Evolutionary conservation across 345 rosid species (phyloP).

Genomic region (Brassica juncea): DNA sequence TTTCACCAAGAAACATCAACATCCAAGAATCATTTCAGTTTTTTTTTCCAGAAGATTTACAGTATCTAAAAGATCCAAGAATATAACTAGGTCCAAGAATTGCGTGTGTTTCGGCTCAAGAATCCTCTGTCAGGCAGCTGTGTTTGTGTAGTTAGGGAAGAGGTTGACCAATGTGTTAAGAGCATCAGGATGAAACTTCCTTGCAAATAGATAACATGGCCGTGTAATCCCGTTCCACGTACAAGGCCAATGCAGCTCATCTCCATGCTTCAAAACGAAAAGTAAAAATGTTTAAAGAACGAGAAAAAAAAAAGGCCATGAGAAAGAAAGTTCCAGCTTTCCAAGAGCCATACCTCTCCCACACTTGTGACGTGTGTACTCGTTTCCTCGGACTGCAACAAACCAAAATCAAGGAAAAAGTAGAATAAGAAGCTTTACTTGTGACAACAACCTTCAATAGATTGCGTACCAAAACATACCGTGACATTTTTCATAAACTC

Average conservation of each 20-base stretch:
- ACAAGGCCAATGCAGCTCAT: slow-evolving; percentile 64
- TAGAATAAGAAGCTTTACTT: background rate
- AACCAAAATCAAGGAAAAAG: background rate
- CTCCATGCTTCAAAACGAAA: slow-evolving; percentile 49
- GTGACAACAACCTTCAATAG: background rate
- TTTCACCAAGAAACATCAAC: slow-evolving; percentile 22
- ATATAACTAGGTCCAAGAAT: slow-evolving; percentile 25
- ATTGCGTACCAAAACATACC: slow-evolving; percentile 41
- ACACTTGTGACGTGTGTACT: slow-evolving; percentile 82
- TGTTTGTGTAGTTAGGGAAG: slow-evolving; percentile 68
- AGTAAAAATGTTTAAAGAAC: background rate
- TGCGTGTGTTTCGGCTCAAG: slow-evolving; percentile 12
- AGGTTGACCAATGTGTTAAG: slow-evolving; percentile 66
- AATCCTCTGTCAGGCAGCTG: slow-evolving; percentile 38
- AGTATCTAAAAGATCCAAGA: slow-evolving; percentile 25
- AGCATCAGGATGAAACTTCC: slow-evolving; percentile 79
- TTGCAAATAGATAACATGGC: slow-evolving; percentile 91
- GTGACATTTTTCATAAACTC: slow-evolving; percentile 75
- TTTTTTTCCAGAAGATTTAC: slow-evolving; percentile 30
- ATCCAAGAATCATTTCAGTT: slow-evolving; percentile 13
- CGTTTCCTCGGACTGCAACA: slow-evolving; percentile 70
- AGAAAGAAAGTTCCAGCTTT: background rate
- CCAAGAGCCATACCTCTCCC: slow-evolving; percentile 46
- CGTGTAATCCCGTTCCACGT: slow-evolving; percentile 90
- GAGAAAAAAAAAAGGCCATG: background rate